Conservation (phyloP, 768 basidiomycete genomes). For the Suillus cothurnatus region DNA sequence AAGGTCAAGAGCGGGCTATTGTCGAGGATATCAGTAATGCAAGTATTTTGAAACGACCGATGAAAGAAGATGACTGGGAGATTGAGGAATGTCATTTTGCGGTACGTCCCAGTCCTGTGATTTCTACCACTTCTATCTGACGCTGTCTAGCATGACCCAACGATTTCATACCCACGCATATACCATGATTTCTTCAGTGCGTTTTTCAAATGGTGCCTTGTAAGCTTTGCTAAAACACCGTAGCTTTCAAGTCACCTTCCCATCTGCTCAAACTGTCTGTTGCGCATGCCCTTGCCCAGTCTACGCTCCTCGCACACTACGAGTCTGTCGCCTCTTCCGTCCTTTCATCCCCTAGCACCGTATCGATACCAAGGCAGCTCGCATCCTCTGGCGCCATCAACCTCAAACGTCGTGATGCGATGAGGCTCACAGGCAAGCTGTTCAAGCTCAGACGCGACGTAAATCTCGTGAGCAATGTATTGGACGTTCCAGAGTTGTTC, state of each 20-base stretch:
- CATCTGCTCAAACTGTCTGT: conserved; percentile 92
- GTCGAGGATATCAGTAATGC: conserved; percentile 82
- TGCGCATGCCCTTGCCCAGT: conserved; percentile 92
- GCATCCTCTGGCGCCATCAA: conserved; percentile 76
- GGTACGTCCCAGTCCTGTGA: conserved; percentile 44
- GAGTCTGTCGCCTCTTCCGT: conserved; percentile 79
- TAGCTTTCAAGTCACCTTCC: conserved; percentile 90
- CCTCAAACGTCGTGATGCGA: conserved; percentile 77
- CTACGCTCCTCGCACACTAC: conserved; percentile 87
- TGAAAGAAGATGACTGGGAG: conserved; percentile 80
- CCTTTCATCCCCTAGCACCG: conserved; percentile 73
- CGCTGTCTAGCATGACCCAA: conserved; percentile 74
- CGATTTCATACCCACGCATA: conserved; percentile 85
- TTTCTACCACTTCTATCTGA: conserved; percentile 8
- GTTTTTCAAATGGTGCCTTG: conserved; percentile 28
- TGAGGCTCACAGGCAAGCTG: conserved; percentile 82
- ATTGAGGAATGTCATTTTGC: conserved; percentile 91
- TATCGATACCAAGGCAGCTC: conserved; percentile 83
- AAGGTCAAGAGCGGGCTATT: conserved; percentile 77
- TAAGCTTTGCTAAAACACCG: conserved; percentile 3
- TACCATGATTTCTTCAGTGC: conserved; percentile 96
- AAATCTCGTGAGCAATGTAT: conserved; percentile 88
- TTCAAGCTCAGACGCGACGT: conserved; percentile 90
- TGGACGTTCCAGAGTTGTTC: conserved; percentile 92
- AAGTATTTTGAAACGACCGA: conserved; percentile 62